A percentile compares a stretch with the other conserved stretches of the same genome.
These are phyloP conservation scores for Cornus suecica DNA, from an alignment of 148 eudicot genomes.

Conservation along the genomic window DNA sequence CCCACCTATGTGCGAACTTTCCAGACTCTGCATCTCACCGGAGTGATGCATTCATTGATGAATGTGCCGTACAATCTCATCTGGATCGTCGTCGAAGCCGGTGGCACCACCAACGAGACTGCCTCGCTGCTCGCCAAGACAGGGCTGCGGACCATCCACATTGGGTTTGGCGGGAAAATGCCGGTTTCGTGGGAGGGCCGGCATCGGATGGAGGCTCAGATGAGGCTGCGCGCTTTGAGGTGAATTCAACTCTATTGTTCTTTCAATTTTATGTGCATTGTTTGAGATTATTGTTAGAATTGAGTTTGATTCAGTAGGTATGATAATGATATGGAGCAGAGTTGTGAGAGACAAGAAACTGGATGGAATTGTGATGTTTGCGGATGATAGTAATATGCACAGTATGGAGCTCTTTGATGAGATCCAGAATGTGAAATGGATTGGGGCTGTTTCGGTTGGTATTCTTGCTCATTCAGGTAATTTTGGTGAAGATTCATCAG, in stretches of 20 bases:
- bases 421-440: conserved; percentile 74
- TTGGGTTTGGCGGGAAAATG: conserved; percentile 62
- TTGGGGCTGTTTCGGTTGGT: conserved; percentile 88
- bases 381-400: conserved; percentile 98
- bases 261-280: background rate
- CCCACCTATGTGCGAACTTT: conserved; percentile 90
- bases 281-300: conserved; percentile 2
- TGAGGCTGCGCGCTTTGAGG: conserved; percentile 79
- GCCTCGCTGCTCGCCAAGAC: conserved; percentile 59
- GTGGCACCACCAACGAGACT: conserved; percentile 74
- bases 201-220: conserved; percentile 56
- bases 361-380: conserved; percentile 92
- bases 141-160: conserved; percentile 46
- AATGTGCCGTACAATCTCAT: conserved; percentile 65
- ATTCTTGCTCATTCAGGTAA: conserved; percentile 77
- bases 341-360: conserved; percentile 68
- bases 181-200: conserved; percentile 75
- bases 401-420: conserved; percentile 93
- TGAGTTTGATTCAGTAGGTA: conserved; percentile 14
- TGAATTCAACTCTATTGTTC: conserved; percentile 14
- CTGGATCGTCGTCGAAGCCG: conserved; percentile 96
- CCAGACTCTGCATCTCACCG: conserved; percentile 82
- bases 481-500: conserved; percentile 38
- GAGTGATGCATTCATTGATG: conserved; percentile 91
- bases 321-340: conserved; percentile 42